Evolutionary conservation across 2,329 filamentous ascomycete genomes (phyloP).

Genomic region (Alternaria tenuissima): DNA sequence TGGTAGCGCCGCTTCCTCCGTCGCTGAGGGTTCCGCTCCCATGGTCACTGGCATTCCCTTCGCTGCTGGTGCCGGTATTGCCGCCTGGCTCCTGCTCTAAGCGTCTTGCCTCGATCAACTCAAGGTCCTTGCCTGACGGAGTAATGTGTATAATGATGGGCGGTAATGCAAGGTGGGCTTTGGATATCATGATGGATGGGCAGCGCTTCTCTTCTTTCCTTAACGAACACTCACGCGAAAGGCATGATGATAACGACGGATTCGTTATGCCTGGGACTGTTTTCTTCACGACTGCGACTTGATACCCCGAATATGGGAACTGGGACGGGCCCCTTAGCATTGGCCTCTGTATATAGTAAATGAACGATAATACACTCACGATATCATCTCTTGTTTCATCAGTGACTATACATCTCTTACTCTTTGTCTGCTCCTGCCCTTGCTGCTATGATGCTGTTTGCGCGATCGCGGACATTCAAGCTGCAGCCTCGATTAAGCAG

Average conservation of each 20-base stretch:
- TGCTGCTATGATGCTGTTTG: not conserved
- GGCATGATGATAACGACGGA: conserved; percentile 36
- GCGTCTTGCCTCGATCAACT: conserved; percentile 15
- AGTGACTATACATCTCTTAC: not conserved
- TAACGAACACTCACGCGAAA: conserved; percentile 25
- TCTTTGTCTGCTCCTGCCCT: not conserved
- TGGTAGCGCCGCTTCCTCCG: conserved; percentile 24
- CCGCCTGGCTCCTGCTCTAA: conserved; percentile 52
- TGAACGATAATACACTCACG: conserved; percentile 32
- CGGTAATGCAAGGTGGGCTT: conserved; percentile 25
- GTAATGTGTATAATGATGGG: conserved; percentile 47
- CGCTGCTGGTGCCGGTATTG: conserved; percentile 48
- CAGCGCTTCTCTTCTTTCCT: conserved; percentile 24
- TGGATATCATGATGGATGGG: conserved; percentile 34
- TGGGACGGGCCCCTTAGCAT: conserved; percentile 21
- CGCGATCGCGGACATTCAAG: not conserved
- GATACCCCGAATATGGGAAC: conserved; percentile 41
- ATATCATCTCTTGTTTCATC: not conserved
- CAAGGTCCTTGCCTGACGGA: conserved; percentile 33
- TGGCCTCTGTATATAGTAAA: conserved; percentile 36
- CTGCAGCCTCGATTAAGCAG: not conserved
- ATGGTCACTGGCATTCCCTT: conserved; percentile 49
- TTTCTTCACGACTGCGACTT: conserved; percentile 37
- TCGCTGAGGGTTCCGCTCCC: conserved; percentile 28
- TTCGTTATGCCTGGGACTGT: conserved; percentile 28